Evolutionary conservation across 2,329 filamentous ascomycete species (phyloP).

Genomic region (Myriangium duriaei): DNA sequence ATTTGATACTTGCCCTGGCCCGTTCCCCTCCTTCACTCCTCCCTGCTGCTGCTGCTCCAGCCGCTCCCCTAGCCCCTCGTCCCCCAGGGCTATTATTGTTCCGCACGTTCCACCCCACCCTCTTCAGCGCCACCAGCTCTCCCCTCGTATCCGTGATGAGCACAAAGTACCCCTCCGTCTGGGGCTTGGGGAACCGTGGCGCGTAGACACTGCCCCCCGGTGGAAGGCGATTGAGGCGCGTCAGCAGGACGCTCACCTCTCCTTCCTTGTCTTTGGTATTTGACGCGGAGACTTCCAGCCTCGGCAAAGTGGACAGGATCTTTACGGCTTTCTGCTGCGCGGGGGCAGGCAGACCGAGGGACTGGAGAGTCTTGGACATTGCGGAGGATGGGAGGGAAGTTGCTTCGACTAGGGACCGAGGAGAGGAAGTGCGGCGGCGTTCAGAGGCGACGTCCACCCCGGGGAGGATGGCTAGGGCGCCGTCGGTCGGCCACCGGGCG

Average conservation of each 20-base stretch:
- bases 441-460: conserved; percentile 42
- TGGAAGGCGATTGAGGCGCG: conserved; percentile 52
- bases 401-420: conserved; percentile 27
- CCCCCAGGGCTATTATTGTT: conserved; percentile 8
- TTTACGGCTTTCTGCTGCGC: conserved; percentile 42
- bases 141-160: conserved; percentile 59
- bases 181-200: conserved; percentile 82
- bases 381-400: conserved; percentile 21
- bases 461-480: conserved; percentile 67
- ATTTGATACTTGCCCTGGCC: not conserved
- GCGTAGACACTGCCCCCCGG: conserved; percentile 71
- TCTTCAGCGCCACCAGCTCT: conserved; percentile 75
- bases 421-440: conserved; percentile 30
- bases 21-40: not conserved
- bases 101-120: conserved; percentile 58
- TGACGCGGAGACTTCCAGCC: conserved; percentile 49
- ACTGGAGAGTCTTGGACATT: conserved; percentile 29
- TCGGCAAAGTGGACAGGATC: conserved; percentile 54
- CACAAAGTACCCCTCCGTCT: conserved; percentile 88
- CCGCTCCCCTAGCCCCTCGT: conserved; percentile 17
- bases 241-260: conserved; percentile 51
- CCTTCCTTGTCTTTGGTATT: conserved; percentile 46
- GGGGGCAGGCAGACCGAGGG: conserved; percentile 38
- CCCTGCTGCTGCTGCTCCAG: not conserved
- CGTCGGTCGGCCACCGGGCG: conserved; percentile 78